Conservation (phyloP, 2,329 filamentous ascomycete species). For the Microsporum canis region DNA sequence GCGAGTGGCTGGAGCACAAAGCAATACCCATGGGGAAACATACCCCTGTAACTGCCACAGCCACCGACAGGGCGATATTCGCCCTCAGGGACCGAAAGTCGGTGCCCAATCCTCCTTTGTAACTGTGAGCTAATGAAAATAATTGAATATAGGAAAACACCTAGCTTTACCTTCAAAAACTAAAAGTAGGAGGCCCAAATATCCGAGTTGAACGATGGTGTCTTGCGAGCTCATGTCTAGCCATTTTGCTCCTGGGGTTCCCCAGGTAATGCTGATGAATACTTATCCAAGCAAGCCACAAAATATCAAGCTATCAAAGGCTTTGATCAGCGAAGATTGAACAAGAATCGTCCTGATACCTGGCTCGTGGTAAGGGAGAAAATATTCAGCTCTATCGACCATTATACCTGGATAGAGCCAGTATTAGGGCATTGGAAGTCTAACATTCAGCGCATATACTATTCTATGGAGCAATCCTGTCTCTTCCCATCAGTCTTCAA, state of each 20-base stretch:
- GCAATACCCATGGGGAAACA: slow-evolving; percentile 53
- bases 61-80: slow-evolving; percentile 49
- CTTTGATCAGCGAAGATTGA: slow-evolving; percentile 48
- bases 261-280: slow-evolving; percentile 58
- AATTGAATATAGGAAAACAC: slow-evolving; percentile 4
- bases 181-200: slow-evolving; percentile 59
- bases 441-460: neutral
- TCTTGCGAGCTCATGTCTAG: slow-evolving; percentile 44
- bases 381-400: slow-evolving; percentile 10
- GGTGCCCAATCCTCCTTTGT: slow-evolving; percentile 41
- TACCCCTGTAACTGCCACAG: slow-evolving; percentile 57
- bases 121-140: neutral
- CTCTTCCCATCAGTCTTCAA: neutral
- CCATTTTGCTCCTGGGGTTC: slow-evolving; percentile 53
- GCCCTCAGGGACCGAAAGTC: slow-evolving; percentile 44
- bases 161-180: slow-evolving; percentile 49
- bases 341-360: slow-evolving; percentile 48
- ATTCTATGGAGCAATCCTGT: neutral
- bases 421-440: neutral
- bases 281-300: slow-evolving; percentile 64
- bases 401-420: neutral
- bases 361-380: slow-evolving; percentile 52
- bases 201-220: slow-evolving; percentile 54
- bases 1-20: slow-evolving; percentile 44
- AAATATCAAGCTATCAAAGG: slow-evolving; percentile 50